These are phyloP conservation scores for Micractinium sp. DNA, from an alignment of 139 green algal genomes.

Conservation along the genomic window DNA sequence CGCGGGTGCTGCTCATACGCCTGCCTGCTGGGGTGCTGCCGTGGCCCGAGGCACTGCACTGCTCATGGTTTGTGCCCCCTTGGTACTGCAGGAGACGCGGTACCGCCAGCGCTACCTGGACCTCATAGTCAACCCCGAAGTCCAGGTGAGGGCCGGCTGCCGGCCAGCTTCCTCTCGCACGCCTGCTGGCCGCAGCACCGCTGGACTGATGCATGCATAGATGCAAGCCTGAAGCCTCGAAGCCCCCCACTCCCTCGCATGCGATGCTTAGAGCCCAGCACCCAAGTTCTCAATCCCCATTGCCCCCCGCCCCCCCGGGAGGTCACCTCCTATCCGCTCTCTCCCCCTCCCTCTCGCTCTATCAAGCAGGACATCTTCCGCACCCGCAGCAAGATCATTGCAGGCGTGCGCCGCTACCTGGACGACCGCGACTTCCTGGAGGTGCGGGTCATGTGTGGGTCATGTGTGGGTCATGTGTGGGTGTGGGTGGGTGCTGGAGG, in stretches of 20 bases:
- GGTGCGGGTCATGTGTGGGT: constrained; percentile 36
- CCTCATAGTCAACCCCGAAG: constrained; percentile 88
- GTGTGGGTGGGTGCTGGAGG: background rate
- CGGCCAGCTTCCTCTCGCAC: too few species aligned
- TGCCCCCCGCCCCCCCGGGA: too few species aligned
- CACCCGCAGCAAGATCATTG: constrained; percentile 83
- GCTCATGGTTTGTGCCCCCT: too few species aligned
- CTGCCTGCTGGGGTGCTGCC: too few species aligned
- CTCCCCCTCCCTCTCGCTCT: background rate
- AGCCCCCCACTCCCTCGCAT: background rate
- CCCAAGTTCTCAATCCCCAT: too few species aligned
- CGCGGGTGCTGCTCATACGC: too few species aligned
- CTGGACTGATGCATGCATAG: background rate
- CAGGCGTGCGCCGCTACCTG: constrained; percentile 90
- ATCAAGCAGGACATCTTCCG: constrained; percentile 85
- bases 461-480: background rate
- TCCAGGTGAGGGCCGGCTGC: background rate
- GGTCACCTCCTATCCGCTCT: background rate
- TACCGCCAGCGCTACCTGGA: constrained; percentile 98
- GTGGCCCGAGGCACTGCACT: too few species aligned
- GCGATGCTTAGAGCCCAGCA: too few species aligned
- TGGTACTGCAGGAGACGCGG: constrained; percentile 86
- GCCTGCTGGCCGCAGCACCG: too few species aligned
- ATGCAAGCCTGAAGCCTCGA: too few species aligned
- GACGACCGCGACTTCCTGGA: constrained; percentile 95